Evolutionary conservation across 2,329 filamentous ascomycete species (phyloP), one percentile per base, ranked within the genome.

Genomic region (Raffaelea ambrosiae): DNA sequence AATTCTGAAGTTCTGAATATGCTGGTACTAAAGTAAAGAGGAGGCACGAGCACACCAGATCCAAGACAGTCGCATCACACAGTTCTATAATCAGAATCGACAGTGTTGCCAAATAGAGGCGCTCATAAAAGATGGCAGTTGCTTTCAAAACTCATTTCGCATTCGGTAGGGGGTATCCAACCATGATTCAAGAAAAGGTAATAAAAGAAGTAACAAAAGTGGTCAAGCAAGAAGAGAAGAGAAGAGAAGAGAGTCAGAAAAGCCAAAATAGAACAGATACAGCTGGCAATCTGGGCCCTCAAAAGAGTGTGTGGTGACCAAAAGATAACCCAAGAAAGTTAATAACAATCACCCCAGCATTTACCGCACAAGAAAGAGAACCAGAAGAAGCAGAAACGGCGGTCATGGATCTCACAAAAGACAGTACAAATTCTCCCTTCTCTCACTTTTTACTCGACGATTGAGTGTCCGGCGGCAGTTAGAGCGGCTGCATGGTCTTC

Each of bases 401-500:
- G 13, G 7, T 29, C 13, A 29, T 29, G 13, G 26, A 29, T 29
- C 26, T 13, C 26, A n/a, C n/a, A n/a, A n/a, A n/a, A n/a, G n/a
- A n/a, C n/a, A n/a, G n/a, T 29, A 29, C 26, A 29, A 7, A 7
- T 13, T 13, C 7, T 29, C 13, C 26, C 26, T 29, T 29, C 13
- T 29, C 26, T 13, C 26, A 29, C 26, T 29, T 29, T 29, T 41
- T 52, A 54, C 47, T 54, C 53, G 31, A 29, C 45, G n/a, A 54
- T 54, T 19, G 51, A 8, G 36, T 53, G 16, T 3, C 21, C 44
- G 16, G 16, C 7, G 7, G 16, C 23, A 20, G 9, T 4, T 20
- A 9, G 13, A n/a, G 26, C 20, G n/a, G 21, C 33, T 16, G 16
- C n/a, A 18, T 11, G 39, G 44, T 60, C 58, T 11, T 75, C 73